These are phyloP conservation scores for Scutellaria barbata DNA, from an alignment of 257 asterid species.

Conservation along the genomic window DNA sequence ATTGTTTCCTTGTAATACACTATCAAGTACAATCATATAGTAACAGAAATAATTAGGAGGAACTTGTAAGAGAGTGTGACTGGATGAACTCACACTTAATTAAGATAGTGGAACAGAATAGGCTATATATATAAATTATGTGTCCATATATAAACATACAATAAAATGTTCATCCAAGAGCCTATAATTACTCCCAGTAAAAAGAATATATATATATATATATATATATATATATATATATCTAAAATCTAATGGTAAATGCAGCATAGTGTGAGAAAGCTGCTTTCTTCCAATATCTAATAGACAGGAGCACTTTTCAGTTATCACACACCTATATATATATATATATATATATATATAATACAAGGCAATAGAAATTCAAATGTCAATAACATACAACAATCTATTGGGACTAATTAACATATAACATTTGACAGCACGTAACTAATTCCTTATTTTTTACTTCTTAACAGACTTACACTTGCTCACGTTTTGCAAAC, in stretches of 20 bases:
- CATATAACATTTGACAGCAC: background rate
- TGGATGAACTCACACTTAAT: background rate
- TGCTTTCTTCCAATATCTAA: background rate
- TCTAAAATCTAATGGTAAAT: constrained; percentile 4
- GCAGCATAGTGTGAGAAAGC: constrained; percentile 1
- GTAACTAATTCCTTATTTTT: background rate
- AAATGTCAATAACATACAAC: constrained; percentile 3
- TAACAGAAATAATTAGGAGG: background rate
- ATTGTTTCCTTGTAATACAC: background rate
- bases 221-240: too few species aligned
- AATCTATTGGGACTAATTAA: background rate
- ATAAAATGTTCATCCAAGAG: constrained; percentile 3
- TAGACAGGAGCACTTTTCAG: too few species aligned
- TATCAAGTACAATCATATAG: constrained; percentile 1
- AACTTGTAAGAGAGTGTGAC: background rate
- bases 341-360: background rate
- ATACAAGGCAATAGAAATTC: constrained; percentile 9
- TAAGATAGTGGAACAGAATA: background rate
- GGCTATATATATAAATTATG: background rate
- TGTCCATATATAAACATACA: background rate
- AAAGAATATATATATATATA: background rate
- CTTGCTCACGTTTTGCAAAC: constrained; percentile 56
- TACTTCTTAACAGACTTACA: constrained; percentile 54
- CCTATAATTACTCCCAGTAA: background rate
- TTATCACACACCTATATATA: too few species aligned